Percentiles rank a stretch among this genome's conserved stretches.
Evolutionary conservation across 2,329 filamentous ascomycete species (phyloP).

Genomic region (Periconia sp.): DNA sequence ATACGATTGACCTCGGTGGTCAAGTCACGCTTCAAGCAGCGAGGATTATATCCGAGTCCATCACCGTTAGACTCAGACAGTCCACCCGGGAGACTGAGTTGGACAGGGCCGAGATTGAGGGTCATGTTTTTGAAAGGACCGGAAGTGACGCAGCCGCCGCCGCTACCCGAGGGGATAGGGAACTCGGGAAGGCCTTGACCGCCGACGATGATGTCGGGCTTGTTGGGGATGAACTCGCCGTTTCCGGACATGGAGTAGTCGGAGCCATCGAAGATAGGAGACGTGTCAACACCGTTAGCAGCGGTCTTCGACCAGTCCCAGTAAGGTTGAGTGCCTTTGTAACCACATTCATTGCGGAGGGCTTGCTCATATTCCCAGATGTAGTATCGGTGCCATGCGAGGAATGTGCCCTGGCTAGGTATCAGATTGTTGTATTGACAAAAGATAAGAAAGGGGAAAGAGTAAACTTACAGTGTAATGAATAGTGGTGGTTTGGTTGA

Average conservation of each 20-base stretch:
- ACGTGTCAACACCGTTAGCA: conserved; percentile 20
- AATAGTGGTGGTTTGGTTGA: conserved; percentile 20
- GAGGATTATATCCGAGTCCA: conserved; percentile 17
- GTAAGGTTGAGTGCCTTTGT: conserved; percentile 37
- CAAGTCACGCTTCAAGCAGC: conserved; percentile 24
- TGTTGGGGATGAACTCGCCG: conserved; percentile 38
- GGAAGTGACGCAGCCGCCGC: conserved; percentile 21
- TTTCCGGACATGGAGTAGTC: conserved; percentile 50
- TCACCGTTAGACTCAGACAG: conserved; percentile 6
- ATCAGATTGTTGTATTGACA: neutral
- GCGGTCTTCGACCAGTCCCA: conserved; percentile 21
- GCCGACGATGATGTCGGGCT: conserved; percentile 38
- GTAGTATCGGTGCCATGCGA: conserved; percentile 44
- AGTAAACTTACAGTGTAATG: conserved; percentile 16
- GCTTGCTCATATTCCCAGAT: conserved; percentile 40
- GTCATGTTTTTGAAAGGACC: conserved; percentile 19
- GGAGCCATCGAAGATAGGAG: conserved; percentile 55
- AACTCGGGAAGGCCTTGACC: conserved; percentile 13
- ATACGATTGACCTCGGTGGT: conserved; percentile 25
- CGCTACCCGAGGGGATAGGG: conserved; percentile 42
- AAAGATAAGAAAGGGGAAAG: neutral
- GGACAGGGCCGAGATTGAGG: conserved; percentile 18
- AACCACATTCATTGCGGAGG: conserved; percentile 41
- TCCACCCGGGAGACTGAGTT: conserved; percentile 7
- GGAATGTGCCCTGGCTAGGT: conserved; percentile 25